Conservation (phyloP, 805 yeast species). For the Brettanomyces nanus region DNA sequence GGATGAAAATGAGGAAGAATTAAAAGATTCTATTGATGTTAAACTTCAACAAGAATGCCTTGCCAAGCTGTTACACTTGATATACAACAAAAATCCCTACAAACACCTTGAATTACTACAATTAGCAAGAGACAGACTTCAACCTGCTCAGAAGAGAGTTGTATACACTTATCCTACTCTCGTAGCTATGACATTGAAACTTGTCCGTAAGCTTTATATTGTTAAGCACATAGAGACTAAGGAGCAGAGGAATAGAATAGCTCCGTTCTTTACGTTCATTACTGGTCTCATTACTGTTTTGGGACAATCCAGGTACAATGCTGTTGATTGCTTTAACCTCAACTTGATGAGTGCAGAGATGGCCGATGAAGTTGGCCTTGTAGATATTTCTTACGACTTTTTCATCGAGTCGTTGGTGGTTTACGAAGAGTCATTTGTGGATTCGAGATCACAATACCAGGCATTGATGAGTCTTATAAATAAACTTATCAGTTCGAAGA, state of each 20-base stretch:
- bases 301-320: conserved; percentile 29
- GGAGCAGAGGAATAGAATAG: conserved; percentile 14
- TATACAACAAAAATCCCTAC: conserved; percentile 42
- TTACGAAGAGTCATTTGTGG: conserved; percentile 58
- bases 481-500: conserved; percentile 34
- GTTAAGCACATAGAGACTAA: conserved; percentile 17
- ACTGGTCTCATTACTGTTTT: conserved; percentile 66
- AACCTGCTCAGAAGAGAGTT: conserved; percentile 47
- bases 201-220: conserved; percentile 43
- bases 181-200: conserved; percentile 49
- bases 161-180: conserved; percentile 71
- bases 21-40: conserved; percentile 26
- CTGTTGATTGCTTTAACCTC: conserved; percentile 32
- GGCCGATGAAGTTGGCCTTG: conserved; percentile 69
- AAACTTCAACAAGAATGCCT: conserved; percentile 48
- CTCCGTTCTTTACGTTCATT: conserved; percentile 57
- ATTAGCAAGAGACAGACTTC: conserved; percentile 38
- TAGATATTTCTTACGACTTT: conserved; percentile 77
- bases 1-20: conserved; percentile 10
- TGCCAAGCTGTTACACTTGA: conserved; percentile 61
- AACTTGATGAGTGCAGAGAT: conserved; percentile 61
- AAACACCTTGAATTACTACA: conserved; percentile 38
- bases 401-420: conserved; percentile 81
- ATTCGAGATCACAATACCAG: conserved; percentile 42
- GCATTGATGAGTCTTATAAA: conserved; percentile 38